Base-by-base conservation (phyloP, 2,329 filamentous ascomycete species). In the Beauveria caledonica region DNA sequence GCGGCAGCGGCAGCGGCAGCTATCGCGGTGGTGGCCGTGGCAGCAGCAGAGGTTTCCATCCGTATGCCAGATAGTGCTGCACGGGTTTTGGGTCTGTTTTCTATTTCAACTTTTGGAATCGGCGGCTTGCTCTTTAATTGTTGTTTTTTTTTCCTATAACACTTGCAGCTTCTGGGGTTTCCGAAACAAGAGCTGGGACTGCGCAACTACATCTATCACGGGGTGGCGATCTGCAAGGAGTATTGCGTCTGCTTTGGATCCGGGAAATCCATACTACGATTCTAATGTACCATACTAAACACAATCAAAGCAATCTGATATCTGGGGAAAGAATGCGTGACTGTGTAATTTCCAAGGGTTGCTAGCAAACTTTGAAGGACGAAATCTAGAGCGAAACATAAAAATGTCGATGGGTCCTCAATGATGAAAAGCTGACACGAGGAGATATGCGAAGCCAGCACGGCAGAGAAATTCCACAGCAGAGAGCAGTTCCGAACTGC, bases 21-120 rank as follows among this genome's bases (percentile, higher is more conserved):
- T 97, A 97, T 73, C 87, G 93, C 45, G 93, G 94, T 58, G 93
- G 93, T 56, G 91, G 93, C 19, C 80, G 90, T 63, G 89, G 90
- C 62, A 84, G 86, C 25, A 82, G 80, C 73, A 78, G 90, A 29
- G 90, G 89, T 3, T 96, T 84, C 74, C 90, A 95, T 71, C 91
- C 91, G 36, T 96, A 96, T 74, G 73, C 75, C 19, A 70, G 74
- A 60, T 75, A 66, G 23, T n/a, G 39, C 25, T 7, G 13, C 11
- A 3, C 7, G 15, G 25, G 9, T 25, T n/a, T 19, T 3, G 21
- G 7, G n/a, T 52, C n/a, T 23, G 7, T 19, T 59, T 25, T 39
- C 33, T 42, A 29, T 42, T 44, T 36, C 5, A 29, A 17, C n/a
- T 42, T 33, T 59, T 33, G 55, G 11, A 50, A 50, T 50, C 10